A percentile compares a stretch with the other conserved stretches of the same genome.
phyloP scores from a whole-genome alignment of 2,329 filamentous ascomycete species.

The Zelopaecilomyces penicillatus region DNA sequence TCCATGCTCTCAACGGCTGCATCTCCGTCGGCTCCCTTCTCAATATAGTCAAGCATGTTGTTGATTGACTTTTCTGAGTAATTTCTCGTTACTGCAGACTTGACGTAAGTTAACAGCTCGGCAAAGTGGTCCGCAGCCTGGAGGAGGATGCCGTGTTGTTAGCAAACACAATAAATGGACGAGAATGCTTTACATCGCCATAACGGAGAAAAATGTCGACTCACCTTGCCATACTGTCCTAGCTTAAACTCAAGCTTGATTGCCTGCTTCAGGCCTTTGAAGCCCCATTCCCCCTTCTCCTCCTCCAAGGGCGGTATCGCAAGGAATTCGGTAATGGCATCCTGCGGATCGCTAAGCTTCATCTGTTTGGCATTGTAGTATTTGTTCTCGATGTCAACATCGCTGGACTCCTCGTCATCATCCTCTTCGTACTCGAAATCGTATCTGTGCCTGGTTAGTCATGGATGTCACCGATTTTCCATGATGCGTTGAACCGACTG shows the following conservation, averaged over 20 bases:
- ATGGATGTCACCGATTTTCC: background rate
- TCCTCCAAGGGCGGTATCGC: conserved; percentile 73
- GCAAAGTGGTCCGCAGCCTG: conserved; percentile 87
- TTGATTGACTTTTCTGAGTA: conserved; percentile 99
- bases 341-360: conserved; percentile 77
- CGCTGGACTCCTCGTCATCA: conserved; percentile 77
- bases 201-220: background rate
- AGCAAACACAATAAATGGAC: too few species aligned
- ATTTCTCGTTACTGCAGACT: conserved; percentile 91
- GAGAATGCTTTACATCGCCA: too few species aligned
- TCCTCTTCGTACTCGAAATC: conserved; percentile 97
- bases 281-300: conserved; percentile 97
- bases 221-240: conserved; percentile 75
- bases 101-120: conserved; percentile 94
- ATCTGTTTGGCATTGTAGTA: conserved; percentile 99
- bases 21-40: conserved; percentile 69
- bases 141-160: background rate
- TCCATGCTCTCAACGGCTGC: conserved; percentile 77
- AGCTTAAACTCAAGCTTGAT: conserved; percentile 95
- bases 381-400: conserved; percentile 97
- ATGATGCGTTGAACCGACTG: conserved; percentile 22
- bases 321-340: conserved; percentile 88
- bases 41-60: conserved; percentile 96
- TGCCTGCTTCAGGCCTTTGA: conserved; percentile 95
- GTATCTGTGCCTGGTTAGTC: conserved; percentile 43